Conservation (phyloP, 2,329 filamentous ascomycete genomes). For the Stenocarpella maydis region DNA sequence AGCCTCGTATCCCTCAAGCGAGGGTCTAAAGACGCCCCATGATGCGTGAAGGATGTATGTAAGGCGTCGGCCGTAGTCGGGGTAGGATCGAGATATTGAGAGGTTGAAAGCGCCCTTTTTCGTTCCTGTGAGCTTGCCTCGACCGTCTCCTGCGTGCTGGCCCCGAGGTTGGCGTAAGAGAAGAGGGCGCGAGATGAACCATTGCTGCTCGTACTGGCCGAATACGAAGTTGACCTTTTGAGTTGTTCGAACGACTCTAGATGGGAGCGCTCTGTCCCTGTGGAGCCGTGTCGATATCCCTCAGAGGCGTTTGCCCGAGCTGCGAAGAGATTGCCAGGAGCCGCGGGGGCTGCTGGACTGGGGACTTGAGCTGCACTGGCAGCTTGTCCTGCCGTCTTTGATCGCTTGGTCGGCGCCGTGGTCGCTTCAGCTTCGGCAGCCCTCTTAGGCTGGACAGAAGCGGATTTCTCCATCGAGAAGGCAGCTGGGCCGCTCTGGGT, state of each 20-base stretch:
- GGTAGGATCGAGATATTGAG: neutral
- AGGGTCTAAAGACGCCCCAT: neutral
- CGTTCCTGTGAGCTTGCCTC: constrained; percentile 40
- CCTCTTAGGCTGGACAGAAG: constrained; percentile 3
- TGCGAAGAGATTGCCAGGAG: neutral
- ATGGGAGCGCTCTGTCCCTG: constrained; percentile 32
- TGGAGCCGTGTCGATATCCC: neutral
- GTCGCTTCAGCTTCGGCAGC: neutral
- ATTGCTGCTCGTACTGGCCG: constrained; percentile 45
- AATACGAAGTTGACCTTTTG: constrained; percentile 31
- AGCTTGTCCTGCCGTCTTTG: neutral
- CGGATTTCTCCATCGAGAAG: constrained; percentile 13
- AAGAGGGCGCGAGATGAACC: constrained; percentile 46
- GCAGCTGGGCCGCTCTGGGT: constrained; percentile 33
- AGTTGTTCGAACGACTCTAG: constrained; percentile 37
- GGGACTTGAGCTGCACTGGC: neutral
- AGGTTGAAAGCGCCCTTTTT: neutral
- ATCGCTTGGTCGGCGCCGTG: constrained; percentile 7
- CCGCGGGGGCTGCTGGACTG: neutral
- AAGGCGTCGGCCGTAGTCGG: constrained; percentile 2
- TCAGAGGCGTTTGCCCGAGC: neutral
- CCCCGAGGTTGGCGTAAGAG: constrained; percentile 40
- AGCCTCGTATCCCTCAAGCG: neutral
- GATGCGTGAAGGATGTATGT: neutral
- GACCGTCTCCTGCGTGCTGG: constrained; percentile 45